A percentile compares a stretch with the other conserved stretches of the same genome.
phyloP scores from a whole-genome alignment of 169 alveolate species.

The Plasmodium gallinaceum region DNA sequence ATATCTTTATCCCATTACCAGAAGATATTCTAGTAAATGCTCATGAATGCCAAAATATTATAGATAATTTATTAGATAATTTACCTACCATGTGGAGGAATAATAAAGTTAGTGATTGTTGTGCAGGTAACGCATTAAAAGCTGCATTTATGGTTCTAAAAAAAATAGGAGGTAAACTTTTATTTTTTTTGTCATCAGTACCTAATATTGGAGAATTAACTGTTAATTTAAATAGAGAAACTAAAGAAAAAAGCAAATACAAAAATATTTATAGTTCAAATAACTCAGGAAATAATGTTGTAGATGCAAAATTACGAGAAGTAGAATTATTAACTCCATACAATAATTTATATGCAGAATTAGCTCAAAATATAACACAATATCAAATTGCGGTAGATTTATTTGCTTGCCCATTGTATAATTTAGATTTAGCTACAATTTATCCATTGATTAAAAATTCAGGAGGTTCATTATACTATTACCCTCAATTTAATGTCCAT shows the following conservation, averaged over 20 bases:
- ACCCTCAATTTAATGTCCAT: conserved; percentile 82
- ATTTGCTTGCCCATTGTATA: conserved; percentile 79
- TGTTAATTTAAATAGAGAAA: conserved; percentile 83
- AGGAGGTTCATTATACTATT: conserved; percentile 71
- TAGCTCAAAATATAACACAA: conserved; percentile 85
- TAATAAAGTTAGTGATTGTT: conserved; percentile 87
- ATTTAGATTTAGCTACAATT: conserved; percentile 66
- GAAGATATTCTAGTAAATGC: conserved; percentile 91
- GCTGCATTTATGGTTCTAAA: conserved; percentile 93
- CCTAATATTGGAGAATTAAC: conserved; percentile 90
- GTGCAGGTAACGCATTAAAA: conserved; percentile 92
- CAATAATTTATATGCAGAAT: conserved; percentile 77
- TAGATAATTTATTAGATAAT: conserved; percentile 84
- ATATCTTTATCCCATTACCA: conserved; percentile 95
- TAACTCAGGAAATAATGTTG: conserved; percentile 68
- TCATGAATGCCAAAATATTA: conserved; percentile 85
- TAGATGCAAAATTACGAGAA: conserved; percentile 81
- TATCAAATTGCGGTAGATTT: conserved; percentile 84
- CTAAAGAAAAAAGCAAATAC: conserved; percentile 75
- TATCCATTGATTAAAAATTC: conserved; percentile 61
- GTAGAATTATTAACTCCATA: conserved; percentile 81
- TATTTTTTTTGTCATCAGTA: conserved; percentile 89
- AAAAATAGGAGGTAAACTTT: conserved; percentile 95
- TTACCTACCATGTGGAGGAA: conserved; percentile 92
- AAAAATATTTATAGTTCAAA: conserved; percentile 64